Percentiles rank a stretch among this genome's conserved stretches.
phyloP scores from a whole-genome alignment of 2,329 filamentous ascomycete species.

The Fusarium oligoseptatum region DNA sequence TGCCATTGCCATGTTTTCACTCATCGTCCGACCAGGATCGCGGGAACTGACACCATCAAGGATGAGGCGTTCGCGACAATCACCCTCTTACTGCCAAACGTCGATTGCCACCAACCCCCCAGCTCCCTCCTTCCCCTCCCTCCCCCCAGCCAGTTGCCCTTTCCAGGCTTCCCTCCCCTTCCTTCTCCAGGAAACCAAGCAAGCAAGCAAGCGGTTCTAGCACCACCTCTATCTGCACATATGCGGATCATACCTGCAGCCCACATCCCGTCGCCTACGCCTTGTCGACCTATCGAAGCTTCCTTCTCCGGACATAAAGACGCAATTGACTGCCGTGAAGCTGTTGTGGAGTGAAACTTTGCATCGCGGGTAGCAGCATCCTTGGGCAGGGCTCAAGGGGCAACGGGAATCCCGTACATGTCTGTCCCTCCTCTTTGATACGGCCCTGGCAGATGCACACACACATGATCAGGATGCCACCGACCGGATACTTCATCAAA shows the following conservation, averaged over 20 bases:
- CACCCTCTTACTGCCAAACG: constrained; percentile 29
- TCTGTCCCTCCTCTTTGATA: constrained; percentile 13
- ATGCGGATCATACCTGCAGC: constrained; percentile 56
- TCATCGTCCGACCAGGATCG: constrained; percentile 25
- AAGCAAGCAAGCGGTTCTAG: constrained; percentile 15
- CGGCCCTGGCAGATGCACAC: constrained; percentile 15
- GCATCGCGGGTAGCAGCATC: constrained; percentile 37
- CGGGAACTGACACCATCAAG: constrained; percentile 30
- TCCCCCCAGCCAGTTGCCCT: too few relatives aligned
- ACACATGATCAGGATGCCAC: constrained; percentile 29
- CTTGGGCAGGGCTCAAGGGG: constrained; percentile 19
- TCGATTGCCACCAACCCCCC: constrained; percentile 33
- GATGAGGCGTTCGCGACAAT: constrained; percentile 36
- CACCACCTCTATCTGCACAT: constrained; percentile 46
- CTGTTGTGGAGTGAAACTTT: constrained; percentile 35
- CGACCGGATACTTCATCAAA: constrained; percentile 32
- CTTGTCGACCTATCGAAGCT: constrained; percentile 30
- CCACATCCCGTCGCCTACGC: constrained; percentile 34
- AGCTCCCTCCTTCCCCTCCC: too few relatives aligned
- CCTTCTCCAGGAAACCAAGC: constrained; percentile 7
- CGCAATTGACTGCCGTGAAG: constrained; percentile 30
- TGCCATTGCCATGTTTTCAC: constrained; percentile 15
- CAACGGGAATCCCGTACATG: constrained; percentile 14
- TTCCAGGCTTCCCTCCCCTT: neutral
- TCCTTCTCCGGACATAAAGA: constrained; percentile 26